Evolutionary conservation across 805 yeast species (phyloP), one percentile per base, ranked within the genome.

Genomic region (Candida bentonensis): DNA sequence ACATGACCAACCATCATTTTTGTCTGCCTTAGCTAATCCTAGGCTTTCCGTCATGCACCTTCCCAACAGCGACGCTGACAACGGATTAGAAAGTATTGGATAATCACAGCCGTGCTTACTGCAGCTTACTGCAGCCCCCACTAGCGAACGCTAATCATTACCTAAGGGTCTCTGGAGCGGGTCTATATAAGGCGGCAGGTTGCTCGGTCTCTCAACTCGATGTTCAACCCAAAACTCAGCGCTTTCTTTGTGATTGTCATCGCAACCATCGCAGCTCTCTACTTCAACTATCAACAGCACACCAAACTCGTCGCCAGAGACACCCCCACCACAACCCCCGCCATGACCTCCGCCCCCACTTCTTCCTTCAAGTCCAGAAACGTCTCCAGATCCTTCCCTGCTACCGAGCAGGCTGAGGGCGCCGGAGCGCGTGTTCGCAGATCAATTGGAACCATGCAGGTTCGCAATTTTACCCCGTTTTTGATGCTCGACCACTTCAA

Each of bases 341-440:
- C 36, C 7, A n/a, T 7, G 17, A 30, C 13, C n/a, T 30, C 36
- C n/a, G 49, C 41, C 41, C 40, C 42, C 13, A 9, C 27, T 13
- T 9, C 7, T 13, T 25, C 41, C 5, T 49, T 51, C 50, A 46
- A 46, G 2, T 49, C 57, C 45, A 70, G 82, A 65, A 59, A 73
- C 2, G 66, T 77, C 41, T 57, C 70, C 25, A 74, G 72, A 54
- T 62, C 65, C 36, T 66, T 76, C 53, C 56, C 68, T 42, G 86
- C 88, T 27, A 54, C 70, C 27, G 83, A 82, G 51, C 86, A 80
- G 57, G 68, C 79, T 20, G 94, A 85, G 64, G 95, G 95, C 51
- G 88, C 72, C 27, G 95, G 94, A 15, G 94, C 94, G 30, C 64
- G 70, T 22, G 94, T 85, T 15, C 71, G 94, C 61, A 69, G 95